Evolutionary conservation across 345 rosid species (phyloP).

Genomic region (Luvunga scandens): DNA sequence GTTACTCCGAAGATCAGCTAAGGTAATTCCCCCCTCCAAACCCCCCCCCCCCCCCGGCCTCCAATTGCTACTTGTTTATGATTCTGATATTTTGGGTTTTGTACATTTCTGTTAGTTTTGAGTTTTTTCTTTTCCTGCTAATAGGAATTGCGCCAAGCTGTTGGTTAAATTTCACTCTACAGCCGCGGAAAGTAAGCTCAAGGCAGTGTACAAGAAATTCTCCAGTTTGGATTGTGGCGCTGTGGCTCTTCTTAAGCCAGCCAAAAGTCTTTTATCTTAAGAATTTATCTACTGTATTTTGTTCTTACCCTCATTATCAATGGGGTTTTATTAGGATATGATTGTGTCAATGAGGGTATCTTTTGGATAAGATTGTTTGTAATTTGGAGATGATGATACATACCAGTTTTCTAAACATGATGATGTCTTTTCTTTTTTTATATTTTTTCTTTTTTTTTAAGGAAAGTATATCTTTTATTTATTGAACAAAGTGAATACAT

Average conservation of each 20-base stretch:
- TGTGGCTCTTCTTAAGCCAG: constrained; percentile 64
- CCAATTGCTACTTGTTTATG: too few species aligned
- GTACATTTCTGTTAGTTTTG: background rate
- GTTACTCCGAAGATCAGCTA: constrained; percentile 60
- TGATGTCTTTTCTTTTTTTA: background rate
- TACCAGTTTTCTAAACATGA: background rate
- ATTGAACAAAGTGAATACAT: too few species aligned
- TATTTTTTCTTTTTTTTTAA: too few species aligned
- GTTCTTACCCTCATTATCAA: background rate
- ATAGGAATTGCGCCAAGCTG: constrained; percentile 70
- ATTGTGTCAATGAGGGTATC: background rate
- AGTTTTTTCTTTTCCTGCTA: background rate
- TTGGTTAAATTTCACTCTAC: constrained; percentile 49
- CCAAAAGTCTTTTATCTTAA: constrained; percentile 31
- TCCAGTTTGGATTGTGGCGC: constrained; percentile 47
- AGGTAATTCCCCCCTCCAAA: too few species aligned
- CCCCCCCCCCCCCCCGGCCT: too few species aligned
- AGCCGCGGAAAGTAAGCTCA: constrained; percentile 61
- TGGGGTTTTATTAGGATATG: background rate
- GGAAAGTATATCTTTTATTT: too few species aligned
- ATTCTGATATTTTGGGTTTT: background rate
- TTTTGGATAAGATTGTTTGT: background rate
- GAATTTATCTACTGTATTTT: too few species aligned
- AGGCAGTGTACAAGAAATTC: constrained; percentile 62
- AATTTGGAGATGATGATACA: background rate